Evolutionary conservation across 371 early-diverging fungal species (phyloP).

Genomic region (Apophysomyces ossiformis): DNA sequence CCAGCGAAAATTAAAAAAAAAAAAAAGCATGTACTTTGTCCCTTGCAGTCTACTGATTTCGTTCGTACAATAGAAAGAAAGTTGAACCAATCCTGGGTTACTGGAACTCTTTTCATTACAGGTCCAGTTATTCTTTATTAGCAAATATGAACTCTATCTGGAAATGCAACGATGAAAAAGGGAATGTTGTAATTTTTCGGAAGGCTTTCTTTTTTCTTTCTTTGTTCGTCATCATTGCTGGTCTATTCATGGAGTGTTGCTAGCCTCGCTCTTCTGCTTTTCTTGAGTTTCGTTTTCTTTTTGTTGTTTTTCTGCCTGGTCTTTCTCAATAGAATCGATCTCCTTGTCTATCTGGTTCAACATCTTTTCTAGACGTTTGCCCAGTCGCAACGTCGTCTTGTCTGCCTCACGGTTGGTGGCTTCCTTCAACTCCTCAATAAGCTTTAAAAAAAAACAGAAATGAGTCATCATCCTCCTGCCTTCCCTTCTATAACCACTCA

Average conservation of each 20-base stretch:
- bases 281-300: conserved; percentile 6
- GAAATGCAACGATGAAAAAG: conserved; percentile 1
- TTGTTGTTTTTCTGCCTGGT: conserved; percentile 16
- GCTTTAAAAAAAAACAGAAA: conserved; percentile 23
- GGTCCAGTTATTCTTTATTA: neutral
- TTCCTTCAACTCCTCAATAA: conserved; percentile 63
- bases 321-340: conserved; percentile 59
- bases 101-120: neutral
- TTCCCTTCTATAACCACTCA: neutral
- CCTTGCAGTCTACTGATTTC: too few relatives aligned
- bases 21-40: neutral
- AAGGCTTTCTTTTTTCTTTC: neutral
- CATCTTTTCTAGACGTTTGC: conserved; percentile 69
- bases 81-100: neutral
- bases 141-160: conserved; percentile 3
- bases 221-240: neutral
- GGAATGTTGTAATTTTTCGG: neutral
- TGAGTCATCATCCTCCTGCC: neutral
- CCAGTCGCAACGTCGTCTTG: conserved; percentile 60
- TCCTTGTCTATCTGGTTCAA: conserved; percentile 74
- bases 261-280: neutral
- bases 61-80: neutral
- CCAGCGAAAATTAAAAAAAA: neutral
- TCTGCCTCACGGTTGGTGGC: conserved; percentile 60
- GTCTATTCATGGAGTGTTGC: neutral